phyloP scores from a whole-genome alignment of 768 basidiomycete genomes.

The Amanita polypyramis region DNA sequence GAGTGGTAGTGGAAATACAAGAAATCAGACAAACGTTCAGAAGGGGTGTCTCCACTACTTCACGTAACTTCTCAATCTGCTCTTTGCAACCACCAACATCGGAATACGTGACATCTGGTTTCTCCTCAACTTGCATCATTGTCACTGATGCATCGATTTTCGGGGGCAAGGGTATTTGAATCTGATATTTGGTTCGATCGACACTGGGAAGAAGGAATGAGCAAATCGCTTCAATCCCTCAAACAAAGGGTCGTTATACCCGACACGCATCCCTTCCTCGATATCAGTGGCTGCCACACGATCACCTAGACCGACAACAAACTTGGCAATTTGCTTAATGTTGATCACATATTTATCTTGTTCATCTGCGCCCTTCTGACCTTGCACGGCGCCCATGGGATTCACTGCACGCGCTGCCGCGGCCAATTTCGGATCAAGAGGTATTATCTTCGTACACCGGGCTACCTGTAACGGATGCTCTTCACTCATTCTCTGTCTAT shows the following conservation, averaged over 20 bases:
- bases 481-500: constrained; percentile 81
- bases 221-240: background rate
- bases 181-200: constrained; percentile 94
- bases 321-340: constrained; percentile 99
- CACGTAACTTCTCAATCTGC: constrained; percentile 96
- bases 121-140: constrained; percentile 99
- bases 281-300: constrained; percentile 97
- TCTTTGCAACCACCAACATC: constrained; percentile 99
- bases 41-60: constrained; percentile 95
- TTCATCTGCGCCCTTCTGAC: constrained; percentile 95
- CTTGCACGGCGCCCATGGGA: constrained; percentile 64
- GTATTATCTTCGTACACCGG: constrained; percentile 97
- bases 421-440: constrained; percentile 63
- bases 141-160: constrained; percentile 99
- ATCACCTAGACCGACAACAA: constrained; percentile 95
- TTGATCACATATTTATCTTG: constrained; percentile 99
- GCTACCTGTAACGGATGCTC: constrained; percentile 96
- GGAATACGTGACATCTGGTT: constrained; percentile 95
- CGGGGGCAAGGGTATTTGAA: constrained; percentile 95
- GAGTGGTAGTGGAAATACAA: constrained; percentile 5
- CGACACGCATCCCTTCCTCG: constrained; percentile 99
- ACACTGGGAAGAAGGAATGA: constrained; percentile 41
- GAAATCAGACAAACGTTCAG: constrained; percentile 57
- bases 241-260: constrained; percentile 42
- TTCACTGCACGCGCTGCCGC: constrained; percentile 74